Conservation (phyloP, 495 filamentous ascomycete genomes). For the Penicillium maclennaniae region DNA sequence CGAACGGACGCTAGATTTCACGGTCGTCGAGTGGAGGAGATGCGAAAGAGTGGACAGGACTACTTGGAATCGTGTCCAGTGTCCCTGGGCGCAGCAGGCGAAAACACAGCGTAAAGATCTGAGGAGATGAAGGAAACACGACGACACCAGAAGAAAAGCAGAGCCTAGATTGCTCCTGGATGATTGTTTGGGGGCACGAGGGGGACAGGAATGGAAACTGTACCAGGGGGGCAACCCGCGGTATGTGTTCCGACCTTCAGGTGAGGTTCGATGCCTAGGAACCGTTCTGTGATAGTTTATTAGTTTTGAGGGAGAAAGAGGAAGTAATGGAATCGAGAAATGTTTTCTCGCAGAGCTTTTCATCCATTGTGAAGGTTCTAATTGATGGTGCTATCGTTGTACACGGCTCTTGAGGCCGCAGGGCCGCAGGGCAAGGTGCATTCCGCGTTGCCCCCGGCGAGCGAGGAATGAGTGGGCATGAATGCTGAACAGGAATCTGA, state of each 20-base stretch:
- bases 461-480: conserved; percentile 24
- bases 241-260: conserved; percentile 19
- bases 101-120: conserved; percentile 16
- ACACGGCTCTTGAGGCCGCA: background rate
- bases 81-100: conserved; percentile 17
- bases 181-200: conserved; percentile 25
- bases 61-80: conserved; percentile 25
- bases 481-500: conserved; percentile 22
- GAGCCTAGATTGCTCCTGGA: conserved; percentile 24
- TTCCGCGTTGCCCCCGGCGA: conserved; percentile 15
- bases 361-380: background rate
- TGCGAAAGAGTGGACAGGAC: conserved; percentile 28
- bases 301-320: too few relatives aligned
- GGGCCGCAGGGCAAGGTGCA: conserved; percentile 15
- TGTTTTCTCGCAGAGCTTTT: background rate
- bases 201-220: conserved; percentile 21
- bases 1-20: background rate
- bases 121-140: conserved; percentile 9
- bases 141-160: conserved; percentile 18
- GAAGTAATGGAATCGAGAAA: too few relatives aligned
- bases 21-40: conserved; percentile 13
- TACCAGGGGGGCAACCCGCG: conserved; percentile 22
- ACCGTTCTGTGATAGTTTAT: background rate
- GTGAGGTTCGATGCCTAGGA: background rate
- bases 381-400: background rate